Conservation (phyloP, 2,329 filamentous ascomycete genomes). For the Trichoderma hamatum region DNA sequence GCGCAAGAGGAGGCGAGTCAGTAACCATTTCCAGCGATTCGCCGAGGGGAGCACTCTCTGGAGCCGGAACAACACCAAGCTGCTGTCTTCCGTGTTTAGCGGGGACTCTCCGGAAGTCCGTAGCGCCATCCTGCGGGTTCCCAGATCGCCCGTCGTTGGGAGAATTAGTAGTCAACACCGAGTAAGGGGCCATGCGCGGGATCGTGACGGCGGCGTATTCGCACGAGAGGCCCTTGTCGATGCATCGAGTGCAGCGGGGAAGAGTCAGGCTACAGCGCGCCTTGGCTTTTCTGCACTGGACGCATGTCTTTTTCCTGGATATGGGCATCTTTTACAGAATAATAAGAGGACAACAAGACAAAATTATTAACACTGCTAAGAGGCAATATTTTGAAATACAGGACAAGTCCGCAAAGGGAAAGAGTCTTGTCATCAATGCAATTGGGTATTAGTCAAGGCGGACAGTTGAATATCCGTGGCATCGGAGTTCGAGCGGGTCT, state of each 20-base stretch:
- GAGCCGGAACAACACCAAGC: not conserved
- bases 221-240: slow-evolving; percentile 21
- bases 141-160: not conserved
- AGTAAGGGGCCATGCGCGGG: not conserved
- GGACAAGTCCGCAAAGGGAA: not conserved
- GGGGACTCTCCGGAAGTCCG: not conserved
- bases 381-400: not conserved
- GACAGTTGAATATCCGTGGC: not conserved
- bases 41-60: not conserved
- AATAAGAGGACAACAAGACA: not conserved
- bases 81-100: not conserved
- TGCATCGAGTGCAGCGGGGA: slow-evolving; percentile 28
- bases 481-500: slow-evolving; percentile 23
- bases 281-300: slow-evolving; percentile 28
- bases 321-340: slow-evolving; percentile 25
- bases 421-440: no score
- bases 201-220: slow-evolving; percentile 20
- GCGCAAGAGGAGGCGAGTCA: not conserved
- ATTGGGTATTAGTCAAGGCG: not conserved
- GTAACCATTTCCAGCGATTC: not conserved
- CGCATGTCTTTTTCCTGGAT: slow-evolving; percentile 30
- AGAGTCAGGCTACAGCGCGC: slow-evolving; percentile 26
- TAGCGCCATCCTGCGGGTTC: not conserved
- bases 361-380: not conserved
- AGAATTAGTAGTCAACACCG: not conserved